Conservation (phyloP, 306 rosid genomes). For the Hippophae rhamnoides region DNA sequence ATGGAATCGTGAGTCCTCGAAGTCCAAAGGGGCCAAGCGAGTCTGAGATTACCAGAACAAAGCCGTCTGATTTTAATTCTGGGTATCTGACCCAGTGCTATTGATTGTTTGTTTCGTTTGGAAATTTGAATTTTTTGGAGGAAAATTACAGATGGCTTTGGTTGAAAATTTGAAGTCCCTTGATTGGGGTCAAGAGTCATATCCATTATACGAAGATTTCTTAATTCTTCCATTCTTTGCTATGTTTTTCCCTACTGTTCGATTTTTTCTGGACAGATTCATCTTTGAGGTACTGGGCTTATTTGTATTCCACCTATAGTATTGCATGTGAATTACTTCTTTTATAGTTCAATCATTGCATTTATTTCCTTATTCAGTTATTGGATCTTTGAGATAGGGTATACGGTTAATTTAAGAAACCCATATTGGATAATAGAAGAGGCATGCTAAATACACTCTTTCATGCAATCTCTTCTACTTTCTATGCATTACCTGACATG, state of each 20-base stretch:
- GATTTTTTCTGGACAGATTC: constrained; percentile 60
- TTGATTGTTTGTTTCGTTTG: constrained; percentile 22
- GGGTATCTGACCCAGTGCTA: constrained; percentile 11
- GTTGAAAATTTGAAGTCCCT: constrained; percentile 21
- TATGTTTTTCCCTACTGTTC: constrained; percentile 60
- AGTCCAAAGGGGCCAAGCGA: too few relatives aligned
- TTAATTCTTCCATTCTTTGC: constrained; percentile 48
- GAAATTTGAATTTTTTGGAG: constrained; percentile 12
- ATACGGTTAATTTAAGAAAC: neutral
- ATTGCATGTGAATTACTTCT: neutral
- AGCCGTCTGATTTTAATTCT: neutral
- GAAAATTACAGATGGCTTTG: constrained; percentile 36
- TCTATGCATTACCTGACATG: neutral
- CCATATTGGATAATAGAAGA: neutral
- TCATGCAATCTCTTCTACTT: too few relatives aligned
- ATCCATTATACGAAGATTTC: constrained; percentile 58
- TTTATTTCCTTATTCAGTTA: neutral
- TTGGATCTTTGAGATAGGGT: neutral
- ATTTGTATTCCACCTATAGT: neutral
- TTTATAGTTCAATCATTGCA: neutral
- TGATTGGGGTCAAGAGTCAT: constrained; percentile 61
- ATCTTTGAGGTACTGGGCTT: constrained; percentile 59
- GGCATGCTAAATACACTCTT: neutral
- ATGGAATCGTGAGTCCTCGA: too few relatives aligned
- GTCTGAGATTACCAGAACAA: too few relatives aligned